phyloP scores from a whole-genome alignment of 2,329 filamentous ascomycete species.

The Neospermospora avenae region DNA sequence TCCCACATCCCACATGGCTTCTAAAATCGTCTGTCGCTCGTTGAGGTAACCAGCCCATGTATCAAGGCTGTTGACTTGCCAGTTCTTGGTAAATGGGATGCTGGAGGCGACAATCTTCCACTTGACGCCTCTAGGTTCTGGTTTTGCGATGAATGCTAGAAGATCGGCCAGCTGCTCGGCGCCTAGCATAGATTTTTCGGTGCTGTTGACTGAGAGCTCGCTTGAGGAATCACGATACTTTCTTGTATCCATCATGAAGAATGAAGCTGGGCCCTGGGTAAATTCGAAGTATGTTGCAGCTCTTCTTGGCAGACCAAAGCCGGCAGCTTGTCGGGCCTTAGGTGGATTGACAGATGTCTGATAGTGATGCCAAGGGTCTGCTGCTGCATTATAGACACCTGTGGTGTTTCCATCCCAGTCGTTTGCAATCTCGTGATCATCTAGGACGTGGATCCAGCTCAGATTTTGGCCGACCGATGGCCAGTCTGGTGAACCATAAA shows the following conservation, averaged over 20 bases:
- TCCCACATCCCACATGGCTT: conserved; percentile 91
- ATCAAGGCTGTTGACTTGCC: conserved; percentile 81
- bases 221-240: conserved; percentile 74
- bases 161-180: conserved; percentile 74
- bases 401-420: conserved; percentile 83
- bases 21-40: conserved; percentile 75
- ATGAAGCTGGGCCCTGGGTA: conserved; percentile 82
- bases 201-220: conserved; percentile 53
- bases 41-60: conserved; percentile 91
- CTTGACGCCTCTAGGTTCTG: conserved; percentile 72
- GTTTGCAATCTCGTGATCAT: conserved; percentile 95
- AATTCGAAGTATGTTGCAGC: conserved; percentile 86
- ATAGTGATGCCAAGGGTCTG: conserved; percentile 73
- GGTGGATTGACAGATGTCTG: conserved; percentile 85
- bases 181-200: conserved; percentile 85
- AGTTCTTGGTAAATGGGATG: conserved; percentile 97
- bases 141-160: conserved; percentile 68
- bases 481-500: conserved; percentile 97
- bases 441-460: conserved; percentile 96
- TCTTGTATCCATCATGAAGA: conserved; percentile 93
- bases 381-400: conserved; percentile 58
- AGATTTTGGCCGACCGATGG: conserved; percentile 67
- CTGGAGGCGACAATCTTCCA: conserved; percentile 94
- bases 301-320: conserved; percentile 37
- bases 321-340: conserved; percentile 48